These are phyloP conservation scores for Rhizopogon rudus DNA, from an alignment of 768 basidiomycete species.

Conservation along the genomic window DNA sequence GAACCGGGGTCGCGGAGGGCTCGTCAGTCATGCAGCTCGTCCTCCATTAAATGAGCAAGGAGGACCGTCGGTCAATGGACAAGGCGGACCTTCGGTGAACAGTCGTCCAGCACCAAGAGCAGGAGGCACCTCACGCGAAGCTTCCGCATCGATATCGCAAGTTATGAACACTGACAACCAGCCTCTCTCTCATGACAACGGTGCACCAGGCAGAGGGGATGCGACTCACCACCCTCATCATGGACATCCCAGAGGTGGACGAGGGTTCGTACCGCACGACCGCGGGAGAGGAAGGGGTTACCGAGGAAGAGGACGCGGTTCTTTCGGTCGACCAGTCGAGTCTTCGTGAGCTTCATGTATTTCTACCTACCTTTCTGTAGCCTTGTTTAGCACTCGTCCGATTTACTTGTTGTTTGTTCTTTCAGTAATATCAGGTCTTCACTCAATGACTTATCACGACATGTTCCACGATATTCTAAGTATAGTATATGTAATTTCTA, in stretches of 20 bases:
- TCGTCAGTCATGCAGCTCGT: conserved; percentile 7
- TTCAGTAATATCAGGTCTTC: not conserved
- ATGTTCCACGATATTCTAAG: not conserved
- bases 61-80: conserved; percentile 3
- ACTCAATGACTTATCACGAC: not conserved
- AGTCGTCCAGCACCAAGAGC: conserved; percentile 4
- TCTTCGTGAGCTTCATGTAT: conserved; percentile 7
- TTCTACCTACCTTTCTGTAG: not conserved
- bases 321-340: conserved; percentile 1
- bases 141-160: not conserved
- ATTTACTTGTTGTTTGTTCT: not conserved
- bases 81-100: conserved; percentile 6
- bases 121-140: not conserved
- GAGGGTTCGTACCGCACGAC: conserved; percentile 25
- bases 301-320: conserved; percentile 29
- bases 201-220: conserved; percentile 4
- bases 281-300: conserved; percentile 27
- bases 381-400: not conserved
- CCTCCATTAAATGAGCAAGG: conserved; percentile 7
- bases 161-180: not conserved
- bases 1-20: conserved; percentile 38
- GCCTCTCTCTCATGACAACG: conserved; percentile 1
- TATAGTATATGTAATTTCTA: conserved; percentile 14
- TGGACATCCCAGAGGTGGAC: conserved; percentile 21
- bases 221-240: not conserved